Base-by-base conservation (phyloP, 179 eudicot species). In the Carnegiea gigantea region DNA sequence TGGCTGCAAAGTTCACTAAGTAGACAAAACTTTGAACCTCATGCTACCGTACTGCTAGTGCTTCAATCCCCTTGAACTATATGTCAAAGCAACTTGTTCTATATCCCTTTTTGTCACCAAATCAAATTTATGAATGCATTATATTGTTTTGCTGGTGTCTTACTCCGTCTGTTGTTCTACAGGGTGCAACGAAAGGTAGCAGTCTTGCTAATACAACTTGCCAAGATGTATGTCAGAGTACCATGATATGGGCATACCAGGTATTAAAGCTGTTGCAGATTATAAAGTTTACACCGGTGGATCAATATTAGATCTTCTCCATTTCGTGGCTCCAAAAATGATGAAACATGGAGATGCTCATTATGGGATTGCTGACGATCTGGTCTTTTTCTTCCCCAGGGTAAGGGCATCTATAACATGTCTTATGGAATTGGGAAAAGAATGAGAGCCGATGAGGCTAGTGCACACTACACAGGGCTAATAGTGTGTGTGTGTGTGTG, bases 331-430 rank as follows among this genome's bases (percentile, higher is more conserved):
- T 74, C 99, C 99, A 20, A 96, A 91, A 85, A 92, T 92, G 99
- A 96, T 96, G 97, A 89, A 89, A 70, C 98, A 98, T 78, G 99
- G 99, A 59, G 91, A 91, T 85, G 87, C 89, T 86, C 99, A 95
- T 83, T 91, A 87, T 87, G 99, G 99, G 71, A 94, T 95, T 83
- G 99, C 99, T 38, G 98, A 94, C 48, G 85, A 95, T 88, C 85
- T 95, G 88, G 93, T n/a, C n/a, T n/a, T n/a, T n/a, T n/a, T n/a
- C n/a, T n/a, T n/a, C n/a, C n/a, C n/a, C n/a, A n/a, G n/a, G n/a
- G n/a, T n/a, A n/a, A n/a, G n/a, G n/a, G n/a, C n/a, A n/a, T n/a
- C n/a, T n/a, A n/a, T n/a, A n/a, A n/a, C n/a, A n/a, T n/a, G n/a
- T n/a, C n/a, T n/a, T n/a, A n/a, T n/a, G n/a, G n/a, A n/a, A n/a